Conservation (phyloP, 192 early-diverging fungal genomes). For the Coemansia sp. region DNA sequence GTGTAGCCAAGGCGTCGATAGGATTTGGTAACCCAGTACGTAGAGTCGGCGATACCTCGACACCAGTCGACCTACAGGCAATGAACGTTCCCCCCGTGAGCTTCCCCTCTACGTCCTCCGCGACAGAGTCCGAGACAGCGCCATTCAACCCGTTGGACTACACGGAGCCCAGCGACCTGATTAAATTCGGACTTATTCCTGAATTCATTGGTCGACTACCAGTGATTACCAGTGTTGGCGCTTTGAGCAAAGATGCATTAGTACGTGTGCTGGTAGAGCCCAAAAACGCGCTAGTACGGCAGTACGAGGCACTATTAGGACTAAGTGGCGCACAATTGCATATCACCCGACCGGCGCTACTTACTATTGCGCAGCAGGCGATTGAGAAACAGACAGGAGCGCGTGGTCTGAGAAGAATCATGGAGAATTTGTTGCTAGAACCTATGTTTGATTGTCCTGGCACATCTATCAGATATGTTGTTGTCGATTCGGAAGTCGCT, state of each 20-base stretch:
- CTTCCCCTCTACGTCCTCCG: slow-evolving; percentile 9
- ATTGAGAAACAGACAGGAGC: slow-evolving; percentile 86
- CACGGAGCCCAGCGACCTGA: slow-evolving; percentile 76
- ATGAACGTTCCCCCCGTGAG: slow-evolving; percentile 40
- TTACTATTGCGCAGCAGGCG: slow-evolving; percentile 74
- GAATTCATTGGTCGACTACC: slow-evolving; percentile 93
- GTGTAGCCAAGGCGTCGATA: slow-evolving; percentile 81
- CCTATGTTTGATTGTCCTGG: slow-evolving; percentile 83
- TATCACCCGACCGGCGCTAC: slow-evolving; percentile 72
- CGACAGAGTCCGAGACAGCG: background rate
- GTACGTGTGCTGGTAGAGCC: slow-evolving; percentile 80
- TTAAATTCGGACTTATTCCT: slow-evolving; percentile 87
- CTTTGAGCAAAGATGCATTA: slow-evolving; percentile 69
- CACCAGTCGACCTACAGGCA: slow-evolving; percentile 29
- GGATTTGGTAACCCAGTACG: slow-evolving; percentile 74
- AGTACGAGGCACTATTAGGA: slow-evolving; percentile 78
- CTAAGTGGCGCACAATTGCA: slow-evolving; percentile 69
- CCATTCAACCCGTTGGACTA: slow-evolving; percentile 63
- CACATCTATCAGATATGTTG: slow-evolving; percentile 71
- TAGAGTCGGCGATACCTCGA: slow-evolving; percentile 40
- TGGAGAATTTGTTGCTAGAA: slow-evolving; percentile 80
- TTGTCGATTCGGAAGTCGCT: slow-evolving; percentile 72
- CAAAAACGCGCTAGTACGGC: slow-evolving; percentile 78
- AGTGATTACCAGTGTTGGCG: slow-evolving; percentile 76
- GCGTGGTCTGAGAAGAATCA: slow-evolving; percentile 84